Evolutionary conservation across 768 basidiomycete genomes (phyloP), one percentile per base, ranked within the genome.

Genomic region (Guyanaporus albipodus): DNA sequence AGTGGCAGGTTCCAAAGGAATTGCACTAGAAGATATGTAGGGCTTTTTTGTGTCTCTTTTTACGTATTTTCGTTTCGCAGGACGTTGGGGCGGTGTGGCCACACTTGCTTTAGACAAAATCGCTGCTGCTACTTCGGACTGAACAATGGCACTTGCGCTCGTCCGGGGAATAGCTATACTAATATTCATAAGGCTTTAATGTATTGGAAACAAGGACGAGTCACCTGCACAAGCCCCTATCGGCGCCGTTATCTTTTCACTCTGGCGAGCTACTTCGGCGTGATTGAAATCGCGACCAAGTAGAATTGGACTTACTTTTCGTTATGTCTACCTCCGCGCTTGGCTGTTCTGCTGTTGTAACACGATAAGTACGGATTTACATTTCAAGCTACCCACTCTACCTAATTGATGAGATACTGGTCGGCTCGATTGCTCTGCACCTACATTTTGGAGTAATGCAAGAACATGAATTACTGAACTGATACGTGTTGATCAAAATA

Each of bases 151-250:
- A 44, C 60, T 59, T 46, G 31, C 60, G 38, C 14, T 53, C 11
- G 60, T 60, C 19, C 22, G 33, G 28, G 48, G 49, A 17, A 50
- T 42, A 34, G 40, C 63, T 63, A 59, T 45, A 24, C 65, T 62
- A 43, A 52, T 40, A 45, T 50, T 50, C 32, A 52, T 61, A 43
- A 55, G 58, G 45, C 26, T 49, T 49, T 38, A 49, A 52, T 26
- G 38, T 19, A 32, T 39, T 11, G 3, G 41, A 49, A 19, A 26
- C n/a, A 15, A 42, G 45, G n/a, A 41, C 21, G 39, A 21, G 57
- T 58, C 38, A 56, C 57, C 9, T 23, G 53, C 53, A 51, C 53
- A 57, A 32, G 7, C 46, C 22, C 46, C 47, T 11, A 26, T 24
- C 0, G 42, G 19, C 12, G 29, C 5, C 21, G 29, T 48, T 39